phyloP scores from a whole-genome alignment of 306 rosid species.

The Begonia masoniana region DNA sequence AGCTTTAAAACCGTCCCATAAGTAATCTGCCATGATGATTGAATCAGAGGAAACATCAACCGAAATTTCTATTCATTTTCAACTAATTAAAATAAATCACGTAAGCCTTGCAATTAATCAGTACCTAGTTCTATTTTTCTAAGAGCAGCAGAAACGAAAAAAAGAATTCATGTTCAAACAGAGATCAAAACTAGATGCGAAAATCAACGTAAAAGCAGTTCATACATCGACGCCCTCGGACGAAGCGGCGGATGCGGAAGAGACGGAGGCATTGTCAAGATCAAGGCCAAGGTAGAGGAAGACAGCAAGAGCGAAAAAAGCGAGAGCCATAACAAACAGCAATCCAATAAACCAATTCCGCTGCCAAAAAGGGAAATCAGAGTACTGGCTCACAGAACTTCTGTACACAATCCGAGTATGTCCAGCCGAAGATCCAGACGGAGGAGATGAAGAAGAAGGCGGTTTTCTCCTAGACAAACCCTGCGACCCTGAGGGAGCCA shows the following conservation, averaged over 20 bases:
- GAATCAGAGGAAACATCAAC: not conserved
- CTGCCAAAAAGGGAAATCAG: constrained; percentile 85
- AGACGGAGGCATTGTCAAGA: constrained; percentile 29
- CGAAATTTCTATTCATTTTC: not conserved
- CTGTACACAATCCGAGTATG: constrained; percentile 54
- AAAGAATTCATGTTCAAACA: too few species aligned
- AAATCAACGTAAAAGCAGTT: too few species aligned
- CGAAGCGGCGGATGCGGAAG: constrained; percentile 53
- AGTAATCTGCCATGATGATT: constrained; percentile 38
- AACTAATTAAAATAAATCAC: not conserved
- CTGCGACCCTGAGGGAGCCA: constrained; percentile 89
- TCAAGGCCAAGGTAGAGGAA: constrained; percentile 71
- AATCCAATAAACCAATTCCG: constrained; percentile 75
- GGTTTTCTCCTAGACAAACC: constrained; percentile 71
- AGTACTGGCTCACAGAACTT: constrained; percentile 33
- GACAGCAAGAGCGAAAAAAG: constrained; percentile 54
- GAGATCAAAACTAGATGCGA: too few species aligned
- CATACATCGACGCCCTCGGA: constrained; percentile 85
- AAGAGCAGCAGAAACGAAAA: too few species aligned
- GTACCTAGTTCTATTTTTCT: not conserved
- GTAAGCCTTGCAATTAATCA: too few species aligned
- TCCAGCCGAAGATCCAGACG: constrained; percentile 11
- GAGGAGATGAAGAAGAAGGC: constrained; percentile 20
- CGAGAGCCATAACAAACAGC: constrained; percentile 75
- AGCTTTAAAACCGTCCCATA: constrained; percentile 81